Evolutionary conservation across 495 filamentous ascomycete species (phyloP).

Genomic region (Extremus antarcticus): DNA sequence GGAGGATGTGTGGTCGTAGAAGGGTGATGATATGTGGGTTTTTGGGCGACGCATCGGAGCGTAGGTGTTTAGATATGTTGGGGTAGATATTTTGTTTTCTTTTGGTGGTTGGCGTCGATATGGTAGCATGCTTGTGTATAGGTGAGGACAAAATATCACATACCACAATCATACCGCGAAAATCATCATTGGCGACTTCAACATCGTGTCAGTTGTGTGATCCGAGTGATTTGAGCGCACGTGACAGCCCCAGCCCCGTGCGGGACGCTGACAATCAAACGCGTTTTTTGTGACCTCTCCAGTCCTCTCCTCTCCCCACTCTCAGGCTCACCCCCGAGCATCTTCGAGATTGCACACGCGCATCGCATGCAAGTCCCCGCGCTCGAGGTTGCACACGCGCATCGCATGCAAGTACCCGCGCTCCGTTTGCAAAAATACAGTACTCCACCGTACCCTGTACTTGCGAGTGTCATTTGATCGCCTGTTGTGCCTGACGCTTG

Average conservation of each 20-base stretch:
- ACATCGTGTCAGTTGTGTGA: too few species aligned
- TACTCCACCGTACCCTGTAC: too few species aligned
- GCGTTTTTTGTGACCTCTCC: constrained; percentile 1
- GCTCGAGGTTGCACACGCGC: not conserved
- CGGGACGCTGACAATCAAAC: too few species aligned
- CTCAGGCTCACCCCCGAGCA: not conserved
- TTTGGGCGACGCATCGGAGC: too few species aligned
- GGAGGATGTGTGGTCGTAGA: constrained; percentile 34
- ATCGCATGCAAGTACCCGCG: not conserved
- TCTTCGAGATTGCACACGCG: not conserved
- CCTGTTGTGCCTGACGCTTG: not conserved
- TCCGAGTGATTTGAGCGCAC: too few species aligned
- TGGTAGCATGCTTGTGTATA: too few species aligned
- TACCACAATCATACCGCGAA: too few species aligned
- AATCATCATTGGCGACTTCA: too few species aligned
- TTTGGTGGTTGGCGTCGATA: not conserved
- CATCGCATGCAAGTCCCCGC: not conserved
- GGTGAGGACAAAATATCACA: too few species aligned
- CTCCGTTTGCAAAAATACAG: not conserved
- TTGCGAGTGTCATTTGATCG: too few species aligned
- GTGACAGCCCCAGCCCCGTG: too few species aligned
- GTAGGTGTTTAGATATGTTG: not conserved
- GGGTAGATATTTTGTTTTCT: not conserved
- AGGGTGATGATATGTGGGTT: too few species aligned
- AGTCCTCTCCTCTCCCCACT: not conserved